Conservation (phyloP, 495 filamentous ascomycete species). For the Tuber indicum region DNA sequence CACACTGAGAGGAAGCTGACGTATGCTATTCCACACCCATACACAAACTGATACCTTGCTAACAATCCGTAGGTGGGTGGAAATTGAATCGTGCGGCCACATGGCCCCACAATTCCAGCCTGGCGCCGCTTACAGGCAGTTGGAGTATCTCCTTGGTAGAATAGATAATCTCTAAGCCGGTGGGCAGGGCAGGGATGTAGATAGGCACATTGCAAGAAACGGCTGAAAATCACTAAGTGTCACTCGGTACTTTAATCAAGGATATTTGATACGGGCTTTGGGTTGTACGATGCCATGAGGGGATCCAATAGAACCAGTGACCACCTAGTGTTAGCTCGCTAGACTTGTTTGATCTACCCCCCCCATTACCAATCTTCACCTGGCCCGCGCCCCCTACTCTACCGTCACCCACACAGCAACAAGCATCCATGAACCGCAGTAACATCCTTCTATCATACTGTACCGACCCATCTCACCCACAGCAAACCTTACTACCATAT, state of each 20-base stretch:
- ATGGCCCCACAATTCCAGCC: slow-evolving; percentile 63
- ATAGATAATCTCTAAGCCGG: slow-evolving; percentile 41
- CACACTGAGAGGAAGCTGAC: slow-evolving; percentile 66
- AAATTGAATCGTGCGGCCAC: slow-evolving; percentile 56
- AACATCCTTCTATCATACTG: background rate
- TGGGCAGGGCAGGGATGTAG: background rate
- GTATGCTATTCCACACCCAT: slow-evolving; percentile 41
- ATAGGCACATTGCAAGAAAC: too few species aligned
- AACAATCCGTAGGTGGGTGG: slow-evolving; percentile 32
- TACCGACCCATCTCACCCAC: background rate
- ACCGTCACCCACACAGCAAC: background rate
- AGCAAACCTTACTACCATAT: background rate
- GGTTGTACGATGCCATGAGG: background rate
- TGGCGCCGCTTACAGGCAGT: slow-evolving; percentile 57
- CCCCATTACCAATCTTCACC: background rate
- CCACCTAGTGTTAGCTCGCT: background rate
- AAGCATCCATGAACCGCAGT: background rate
- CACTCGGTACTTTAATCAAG: background rate
- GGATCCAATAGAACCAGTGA: background rate
- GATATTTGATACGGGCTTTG: background rate
- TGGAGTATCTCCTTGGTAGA: slow-evolving; percentile 62
- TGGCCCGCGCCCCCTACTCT: background rate
- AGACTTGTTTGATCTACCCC: background rate
- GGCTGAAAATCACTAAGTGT: background rate
- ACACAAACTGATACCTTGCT: background rate